phyloP scores from a whole-genome alignment of 140 eudicot genomes.

The Oenanthe javanica region DNA sequence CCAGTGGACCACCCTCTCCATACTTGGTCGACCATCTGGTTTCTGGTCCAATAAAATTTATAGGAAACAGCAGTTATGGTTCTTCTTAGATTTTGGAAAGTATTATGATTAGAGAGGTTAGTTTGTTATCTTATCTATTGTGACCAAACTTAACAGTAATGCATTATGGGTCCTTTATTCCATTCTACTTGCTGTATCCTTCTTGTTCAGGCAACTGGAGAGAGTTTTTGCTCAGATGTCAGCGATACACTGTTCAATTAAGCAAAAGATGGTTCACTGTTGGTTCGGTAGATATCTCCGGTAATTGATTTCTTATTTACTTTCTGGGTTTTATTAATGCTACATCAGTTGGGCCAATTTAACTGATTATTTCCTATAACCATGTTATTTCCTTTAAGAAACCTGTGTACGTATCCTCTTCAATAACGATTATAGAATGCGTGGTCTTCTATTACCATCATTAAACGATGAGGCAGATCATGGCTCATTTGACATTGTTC shows the following conservation, averaged over 20 bases:
- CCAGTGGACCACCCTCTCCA: slow-evolving; percentile 18
- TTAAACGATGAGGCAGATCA: too few species aligned
- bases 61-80: slow-evolving; percentile 82
- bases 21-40: slow-evolving; percentile 70
- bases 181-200: too few species aligned
- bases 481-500: not conserved
- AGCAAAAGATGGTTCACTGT: slow-evolving; percentile 28
- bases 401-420: slow-evolving; percentile 9
- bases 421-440: slow-evolving; percentile 48
- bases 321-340: not conserved
- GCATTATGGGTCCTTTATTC: too few species aligned
- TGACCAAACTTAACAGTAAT: not conserved
- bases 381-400: not conserved
- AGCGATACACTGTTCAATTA: slow-evolving; percentile 53
- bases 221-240: slow-evolving; percentile 72
- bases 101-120: slow-evolving; percentile 65
- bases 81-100: slow-evolving; percentile 68
- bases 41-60: slow-evolving; percentile 56
- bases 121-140: not conserved
- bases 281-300: slow-evolving; percentile 24
- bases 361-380: not conserved
- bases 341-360: not conserved
- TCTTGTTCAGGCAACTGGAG: slow-evolving; percentile 59
- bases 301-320: not conserved
- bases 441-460: slow-evolving; percentile 40